These are phyloP conservation scores for Mollisiaceae sp. DNA, from an alignment of 2,329 filamentous ascomycete genomes.

Conservation along the genomic window DNA sequence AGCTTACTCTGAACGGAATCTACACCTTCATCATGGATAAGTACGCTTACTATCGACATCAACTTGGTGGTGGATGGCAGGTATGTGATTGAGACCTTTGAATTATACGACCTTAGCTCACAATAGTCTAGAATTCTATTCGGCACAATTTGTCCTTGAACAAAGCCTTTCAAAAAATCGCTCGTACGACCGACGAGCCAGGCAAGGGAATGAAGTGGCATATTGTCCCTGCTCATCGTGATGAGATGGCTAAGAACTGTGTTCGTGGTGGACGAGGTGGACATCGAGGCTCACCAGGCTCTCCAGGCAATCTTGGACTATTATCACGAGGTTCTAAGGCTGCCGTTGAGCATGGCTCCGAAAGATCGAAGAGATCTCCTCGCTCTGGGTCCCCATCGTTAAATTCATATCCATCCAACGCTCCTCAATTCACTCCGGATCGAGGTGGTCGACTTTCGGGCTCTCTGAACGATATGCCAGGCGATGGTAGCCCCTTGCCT, in stretches of 20 bases:
- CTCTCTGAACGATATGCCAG: conserved; percentile 36
- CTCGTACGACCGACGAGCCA: conserved; percentile 89
- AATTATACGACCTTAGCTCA: conserved; percentile 35
- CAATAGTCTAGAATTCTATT: conserved; percentile 77
- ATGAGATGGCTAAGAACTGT: conserved; percentile 74
- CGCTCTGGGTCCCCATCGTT: conserved; percentile 60
- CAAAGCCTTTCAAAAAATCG: conserved; percentile 92
- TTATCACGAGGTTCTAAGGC: conserved; percentile 64
- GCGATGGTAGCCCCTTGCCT: conserved; percentile 66
- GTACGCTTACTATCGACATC: conserved; percentile 90
- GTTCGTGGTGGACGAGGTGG: conserved; percentile 66
- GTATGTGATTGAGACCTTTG: conserved; percentile 52
- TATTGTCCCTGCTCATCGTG: conserved; percentile 80
- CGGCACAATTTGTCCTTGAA: conserved; percentile 95
- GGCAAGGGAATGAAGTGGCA: conserved; percentile 99
- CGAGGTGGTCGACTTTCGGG: conserved; percentile 48
- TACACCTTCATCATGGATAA: conserved; percentile 91
- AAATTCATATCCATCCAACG: conserved; percentile 51
- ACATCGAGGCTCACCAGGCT: conserved; percentile 73
- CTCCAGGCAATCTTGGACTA: conserved; percentile 61
- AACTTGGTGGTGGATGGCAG: conserved; percentile 84
- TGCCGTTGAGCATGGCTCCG: conserved; percentile 58
- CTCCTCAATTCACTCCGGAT: conserved; percentile 61
- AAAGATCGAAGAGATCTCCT: conserved; percentile 62
- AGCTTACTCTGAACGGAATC: conserved; percentile 88